These are phyloP conservation scores for Cladosporium sp. DNA, from an alignment of 2,329 filamentous ascomycete species.

Conservation along the genomic window DNA sequence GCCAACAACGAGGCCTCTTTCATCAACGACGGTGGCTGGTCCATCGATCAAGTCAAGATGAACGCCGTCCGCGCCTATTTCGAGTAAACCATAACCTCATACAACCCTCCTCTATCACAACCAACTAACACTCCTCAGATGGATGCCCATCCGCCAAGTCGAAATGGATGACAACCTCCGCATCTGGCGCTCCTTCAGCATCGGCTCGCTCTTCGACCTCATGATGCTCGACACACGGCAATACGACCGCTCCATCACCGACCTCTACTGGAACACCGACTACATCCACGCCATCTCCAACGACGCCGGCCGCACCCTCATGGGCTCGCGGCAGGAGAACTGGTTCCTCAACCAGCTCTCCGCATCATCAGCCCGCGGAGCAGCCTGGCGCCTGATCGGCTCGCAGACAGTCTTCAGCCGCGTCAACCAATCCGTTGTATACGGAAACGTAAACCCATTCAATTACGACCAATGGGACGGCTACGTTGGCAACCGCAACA, in stretches of 20 bases:
- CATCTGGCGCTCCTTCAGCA: conserved; percentile 40
- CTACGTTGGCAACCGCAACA: conserved; percentile 65
- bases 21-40: conserved; percentile 36
- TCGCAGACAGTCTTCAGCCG: conserved; percentile 64
- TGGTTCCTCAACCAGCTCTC: conserved; percentile 50
- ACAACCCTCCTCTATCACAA: background rate
- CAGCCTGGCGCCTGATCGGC: conserved; percentile 66
- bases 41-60: conserved; percentile 44
- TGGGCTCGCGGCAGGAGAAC: conserved; percentile 25
- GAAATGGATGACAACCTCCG: conserved; percentile 42
- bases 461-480: conserved; percentile 60
- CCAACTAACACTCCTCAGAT: conserved; percentile 15
- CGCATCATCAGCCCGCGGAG: conserved; percentile 50
- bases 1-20: conserved; percentile 44
- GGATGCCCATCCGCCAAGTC: conserved; percentile 42
- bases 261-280: conserved; percentile 52
- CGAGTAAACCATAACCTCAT: conserved; percentile 20
- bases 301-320: conserved; percentile 26
- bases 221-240: conserved; percentile 42
- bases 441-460: conserved; percentile 35
- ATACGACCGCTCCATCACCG: conserved; percentile 42
- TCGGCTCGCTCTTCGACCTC: conserved; percentile 39
- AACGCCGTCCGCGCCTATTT: conserved; percentile 42
- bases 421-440: conserved; percentile 40
- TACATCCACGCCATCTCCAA: conserved; percentile 25